phyloP scores from a whole-genome alignment of 371 early-diverging fungal species.

The Apophysomyces variabilis region DNA sequence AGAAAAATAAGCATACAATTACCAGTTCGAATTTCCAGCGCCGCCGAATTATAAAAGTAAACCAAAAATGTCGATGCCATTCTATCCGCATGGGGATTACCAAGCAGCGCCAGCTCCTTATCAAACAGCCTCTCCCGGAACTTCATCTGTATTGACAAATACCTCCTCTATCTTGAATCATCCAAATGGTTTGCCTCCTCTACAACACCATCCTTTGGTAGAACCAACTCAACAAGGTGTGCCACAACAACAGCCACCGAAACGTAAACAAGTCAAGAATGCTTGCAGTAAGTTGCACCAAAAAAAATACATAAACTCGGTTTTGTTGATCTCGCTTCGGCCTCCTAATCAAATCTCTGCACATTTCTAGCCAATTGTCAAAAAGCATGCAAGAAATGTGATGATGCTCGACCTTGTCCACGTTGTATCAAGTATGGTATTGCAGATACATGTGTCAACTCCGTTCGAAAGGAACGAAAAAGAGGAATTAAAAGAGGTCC shows the following conservation, averaged over 20 bases:
- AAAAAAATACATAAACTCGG: neutral
- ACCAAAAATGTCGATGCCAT: constrained; percentile 33
- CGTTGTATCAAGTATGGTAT: constrained; percentile 83
- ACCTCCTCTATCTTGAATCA: constrained; percentile 26
- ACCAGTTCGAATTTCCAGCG: constrained; percentile 13
- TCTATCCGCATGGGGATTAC: constrained; percentile 43
- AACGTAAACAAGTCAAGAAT: constrained; percentile 55
- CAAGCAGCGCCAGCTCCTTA: constrained; percentile 31
- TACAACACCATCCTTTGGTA: constrained; percentile 35
- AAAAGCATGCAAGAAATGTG: constrained; percentile 94
- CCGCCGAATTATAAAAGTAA: constrained; percentile 7
- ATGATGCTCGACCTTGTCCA: constrained; percentile 84
- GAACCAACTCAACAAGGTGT: constrained; percentile 22
- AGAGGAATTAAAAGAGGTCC: constrained; percentile 87
- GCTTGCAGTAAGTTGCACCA: constrained; percentile 45
- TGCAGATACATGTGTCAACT: constrained; percentile 75
- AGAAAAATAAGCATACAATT: constrained; percentile 11
- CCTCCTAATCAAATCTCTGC: neutral
- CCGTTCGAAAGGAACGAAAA: constrained; percentile 83
- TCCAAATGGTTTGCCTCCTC: constrained; percentile 38
- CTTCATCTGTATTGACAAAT: constrained; percentile 23
- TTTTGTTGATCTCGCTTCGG: constrained; percentile 4
- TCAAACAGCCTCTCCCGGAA: constrained; percentile 20
- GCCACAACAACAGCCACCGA: constrained; percentile 25
- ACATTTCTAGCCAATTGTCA: constrained; percentile 76